These are phyloP conservation scores for Fraxinus velutina DNA, from an alignment of 305 asterid species.

Conservation along the genomic window DNA sequence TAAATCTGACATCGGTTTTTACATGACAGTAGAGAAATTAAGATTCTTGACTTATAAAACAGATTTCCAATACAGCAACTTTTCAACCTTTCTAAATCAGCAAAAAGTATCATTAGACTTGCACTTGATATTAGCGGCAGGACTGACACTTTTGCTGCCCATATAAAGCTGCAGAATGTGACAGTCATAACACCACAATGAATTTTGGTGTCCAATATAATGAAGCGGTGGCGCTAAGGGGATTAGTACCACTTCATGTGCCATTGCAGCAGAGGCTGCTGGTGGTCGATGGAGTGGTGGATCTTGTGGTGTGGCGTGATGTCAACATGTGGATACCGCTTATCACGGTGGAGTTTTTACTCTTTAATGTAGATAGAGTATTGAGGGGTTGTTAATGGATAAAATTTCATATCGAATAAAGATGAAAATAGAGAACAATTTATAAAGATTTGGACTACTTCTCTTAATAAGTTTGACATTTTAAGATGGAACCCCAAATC, in stretches of 20 bases:
- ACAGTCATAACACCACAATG: slow-evolving; percentile 84
- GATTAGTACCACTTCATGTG: slow-evolving; percentile 71
- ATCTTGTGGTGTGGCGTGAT: slow-evolving; percentile 87
- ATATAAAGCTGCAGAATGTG: slow-evolving; percentile 76
- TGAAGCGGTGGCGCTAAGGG: slow-evolving; percentile 75
- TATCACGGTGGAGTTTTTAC: slow-evolving; percentile 66
- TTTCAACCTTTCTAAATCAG: slow-evolving; percentile 47
- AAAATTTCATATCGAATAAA: too few relatives aligned
- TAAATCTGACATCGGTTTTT: slow-evolving; percentile 68
- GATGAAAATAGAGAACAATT: too few relatives aligned
- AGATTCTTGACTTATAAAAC: slow-evolving; percentile 50
- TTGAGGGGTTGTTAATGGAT: slow-evolving; percentile 32
- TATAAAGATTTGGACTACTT: too few relatives aligned
- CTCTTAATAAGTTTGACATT: too few relatives aligned
- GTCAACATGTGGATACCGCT: slow-evolving; percentile 89
- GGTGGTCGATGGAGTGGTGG: slow-evolving; percentile 78
- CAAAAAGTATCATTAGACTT: slow-evolving; percentile 49
- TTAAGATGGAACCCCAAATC: too few relatives aligned
- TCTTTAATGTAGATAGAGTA: slow-evolving; percentile 85
- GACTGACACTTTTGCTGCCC: slow-evolving; percentile 86
- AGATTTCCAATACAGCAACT: slow-evolving; percentile 75
- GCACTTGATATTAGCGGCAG: slow-evolving; percentile 84
- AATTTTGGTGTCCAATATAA: slow-evolving; percentile 79
- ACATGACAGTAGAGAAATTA: slow-evolving; percentile 57
- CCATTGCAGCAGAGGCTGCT: slow-evolving; percentile 94